These are phyloP conservation scores for Erigeron canadensis DNA, from an alignment of 129 eudicot genomes.

Conservation along the genomic window DNA sequence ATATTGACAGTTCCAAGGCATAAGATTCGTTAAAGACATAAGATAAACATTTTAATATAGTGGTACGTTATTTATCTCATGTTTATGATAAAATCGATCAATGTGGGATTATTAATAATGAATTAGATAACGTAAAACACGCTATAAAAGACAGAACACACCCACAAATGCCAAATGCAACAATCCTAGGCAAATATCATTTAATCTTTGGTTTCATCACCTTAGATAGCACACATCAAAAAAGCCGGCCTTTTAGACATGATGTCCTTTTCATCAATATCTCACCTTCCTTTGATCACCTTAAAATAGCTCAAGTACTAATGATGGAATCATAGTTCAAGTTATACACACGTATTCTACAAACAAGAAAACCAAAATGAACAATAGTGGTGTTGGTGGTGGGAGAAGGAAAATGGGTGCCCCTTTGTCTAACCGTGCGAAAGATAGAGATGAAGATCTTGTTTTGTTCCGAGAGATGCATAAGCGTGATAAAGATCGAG, in stretches of 20 bases:
- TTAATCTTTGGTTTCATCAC: constrained; percentile 38
- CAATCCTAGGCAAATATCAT: constrained; percentile 22
- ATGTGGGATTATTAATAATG: not conserved
- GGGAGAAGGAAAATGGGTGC: constrained; percentile 31
- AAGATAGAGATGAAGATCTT: constrained; percentile 70
- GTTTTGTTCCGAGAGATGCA: constrained; percentile 58
- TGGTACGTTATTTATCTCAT: no score
- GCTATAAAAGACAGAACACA: not conserved
- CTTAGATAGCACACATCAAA: constrained; percentile 23
- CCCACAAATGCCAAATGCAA: constrained; percentile 29
- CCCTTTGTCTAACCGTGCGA: constrained; percentile 33
- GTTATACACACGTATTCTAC: not conserved
- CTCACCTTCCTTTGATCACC: not conserved
- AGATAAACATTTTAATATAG: no score
- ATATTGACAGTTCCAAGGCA: no score
- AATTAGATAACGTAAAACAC: not conserved
- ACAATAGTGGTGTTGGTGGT: constrained; percentile 4
- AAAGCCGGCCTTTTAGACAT: constrained; percentile 31
- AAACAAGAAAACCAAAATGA: constrained; percentile 31
- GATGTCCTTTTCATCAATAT: constrained; percentile 18
- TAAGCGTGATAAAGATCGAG: constrained; percentile 56
- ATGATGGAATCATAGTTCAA: constrained; percentile 6
- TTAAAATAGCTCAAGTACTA: constrained; percentile 1
- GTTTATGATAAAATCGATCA: no score
- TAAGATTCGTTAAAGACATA: no score